Conservation (phyloP, 495 filamentous ascomycete species). For the Neurospora sp. region DNA sequence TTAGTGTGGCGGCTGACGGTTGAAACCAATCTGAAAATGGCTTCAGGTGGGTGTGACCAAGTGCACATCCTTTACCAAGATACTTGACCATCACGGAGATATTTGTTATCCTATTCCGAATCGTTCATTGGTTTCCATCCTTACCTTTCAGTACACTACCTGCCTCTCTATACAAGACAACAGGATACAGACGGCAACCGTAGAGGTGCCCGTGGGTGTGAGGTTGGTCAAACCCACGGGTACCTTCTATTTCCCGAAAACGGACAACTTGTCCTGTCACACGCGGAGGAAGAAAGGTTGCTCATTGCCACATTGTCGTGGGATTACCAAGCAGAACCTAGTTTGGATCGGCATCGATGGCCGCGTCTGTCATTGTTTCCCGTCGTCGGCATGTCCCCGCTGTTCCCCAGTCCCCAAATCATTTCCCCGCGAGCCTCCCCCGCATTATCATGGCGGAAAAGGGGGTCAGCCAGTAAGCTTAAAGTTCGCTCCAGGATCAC, state of each 20-base stretch:
- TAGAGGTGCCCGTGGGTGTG: not conserved
- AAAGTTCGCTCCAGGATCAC: not conserved
- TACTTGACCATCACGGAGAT: too few species aligned
- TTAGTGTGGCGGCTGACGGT: not conserved
- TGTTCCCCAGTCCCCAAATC: not conserved
- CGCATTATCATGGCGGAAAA: not conserved
- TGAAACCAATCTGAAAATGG: not conserved
- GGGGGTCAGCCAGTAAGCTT: not conserved
- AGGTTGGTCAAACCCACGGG: too few species aligned
- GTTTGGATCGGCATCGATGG: not conserved
- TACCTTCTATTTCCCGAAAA: not conserved
- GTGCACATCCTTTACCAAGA: not conserved
- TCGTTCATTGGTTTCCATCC: not conserved
- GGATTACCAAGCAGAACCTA: not conserved
- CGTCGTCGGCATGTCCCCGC: not conserved
- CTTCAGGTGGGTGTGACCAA: not conserved
- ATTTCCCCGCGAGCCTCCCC: not conserved
- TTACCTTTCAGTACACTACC: not conserved
- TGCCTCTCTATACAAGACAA: too few species aligned
- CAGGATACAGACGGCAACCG: not conserved
- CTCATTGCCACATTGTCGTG: not conserved
- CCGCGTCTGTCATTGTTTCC: not conserved
- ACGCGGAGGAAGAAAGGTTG: not conserved
- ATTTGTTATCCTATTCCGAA: too few species aligned
- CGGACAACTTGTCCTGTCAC: not conserved